Conservation (phyloP, 2,329 filamentous ascomycete species). For the Paecilomyces niveus region DNA sequence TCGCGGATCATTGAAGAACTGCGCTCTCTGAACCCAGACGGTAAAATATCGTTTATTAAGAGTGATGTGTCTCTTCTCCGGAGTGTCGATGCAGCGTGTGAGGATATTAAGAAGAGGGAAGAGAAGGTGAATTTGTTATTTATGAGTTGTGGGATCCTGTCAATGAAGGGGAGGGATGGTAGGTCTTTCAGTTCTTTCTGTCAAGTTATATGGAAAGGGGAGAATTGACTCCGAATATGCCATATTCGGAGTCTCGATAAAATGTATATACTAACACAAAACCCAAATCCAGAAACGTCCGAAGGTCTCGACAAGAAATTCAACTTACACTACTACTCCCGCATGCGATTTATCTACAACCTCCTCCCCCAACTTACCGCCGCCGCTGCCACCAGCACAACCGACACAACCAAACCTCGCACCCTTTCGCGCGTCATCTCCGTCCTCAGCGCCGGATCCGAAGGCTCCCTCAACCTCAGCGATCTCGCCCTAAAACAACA, state of each 20-base stretch:
- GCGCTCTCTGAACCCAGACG: slow-evolving; percentile 35
- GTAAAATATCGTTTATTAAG: slow-evolving; percentile 42
- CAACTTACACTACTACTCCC: slow-evolving; percentile 24
- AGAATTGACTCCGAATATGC: no score
- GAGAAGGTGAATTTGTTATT: slow-evolving; percentile 22
- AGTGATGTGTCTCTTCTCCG: slow-evolving; percentile 44
- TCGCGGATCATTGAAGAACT: slow-evolving; percentile 37
- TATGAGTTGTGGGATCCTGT: slow-evolving; percentile 17
- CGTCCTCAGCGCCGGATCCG: slow-evolving; percentile 46
- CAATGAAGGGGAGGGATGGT: slow-evolving; percentile 9
- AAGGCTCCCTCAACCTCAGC: slow-evolving; percentile 40
- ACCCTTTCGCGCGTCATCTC: slow-evolving; percentile 47
- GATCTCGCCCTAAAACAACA: slow-evolving; percentile 33
- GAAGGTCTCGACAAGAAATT: slow-evolving; percentile 26
- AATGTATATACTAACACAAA: no score
- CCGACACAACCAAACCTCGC: slow-evolving; percentile 5
- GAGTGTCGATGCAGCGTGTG: slow-evolving; percentile 45
- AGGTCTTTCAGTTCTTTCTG: not conserved
- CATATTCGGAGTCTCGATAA: no score
- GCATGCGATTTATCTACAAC: slow-evolving; percentile 27
- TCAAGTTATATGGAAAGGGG: not conserved
- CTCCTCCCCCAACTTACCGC: slow-evolving; percentile 22
- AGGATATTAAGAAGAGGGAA: slow-evolving; percentile 33
- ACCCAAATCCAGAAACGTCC: slow-evolving; percentile 15
- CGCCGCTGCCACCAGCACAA: slow-evolving; percentile 10